Conservation (phyloP, 805 yeast species). For the Pichia occidentalis region DNA sequence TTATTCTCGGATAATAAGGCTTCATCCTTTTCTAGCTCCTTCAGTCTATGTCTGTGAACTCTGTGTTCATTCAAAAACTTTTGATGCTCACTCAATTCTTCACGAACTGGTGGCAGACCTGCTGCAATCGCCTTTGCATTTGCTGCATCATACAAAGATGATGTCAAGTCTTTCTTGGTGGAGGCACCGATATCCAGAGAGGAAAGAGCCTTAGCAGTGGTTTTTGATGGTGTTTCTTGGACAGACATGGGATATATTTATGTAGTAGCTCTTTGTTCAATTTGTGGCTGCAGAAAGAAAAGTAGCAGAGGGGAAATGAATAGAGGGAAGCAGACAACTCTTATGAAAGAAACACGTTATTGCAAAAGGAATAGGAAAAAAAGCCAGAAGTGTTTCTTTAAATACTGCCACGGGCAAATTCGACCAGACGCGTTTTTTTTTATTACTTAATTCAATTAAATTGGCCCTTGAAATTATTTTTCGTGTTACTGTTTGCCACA, state of each 20-base stretch:
- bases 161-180: conserved; percentile 36
- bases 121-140: conserved; percentile 28
- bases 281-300: not conserved
- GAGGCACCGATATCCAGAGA: conserved; percentile 41
- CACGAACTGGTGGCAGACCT: conserved; percentile 15
- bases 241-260: conserved; percentile 37
- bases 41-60: conserved; percentile 66
- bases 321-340: not conserved
- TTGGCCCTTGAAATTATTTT: too few relatives aligned
- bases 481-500: too few relatives aligned
- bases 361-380: not conserved
- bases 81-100: conserved; percentile 37
- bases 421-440: not conserved
- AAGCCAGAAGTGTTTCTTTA: not conserved
- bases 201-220: conserved; percentile 50
- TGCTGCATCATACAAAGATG: conserved; percentile 36
- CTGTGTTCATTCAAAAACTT: conserved; percentile 55
- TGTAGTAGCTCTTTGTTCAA: too few relatives aligned
- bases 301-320: not conserved
- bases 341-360: not conserved
- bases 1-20: conserved; percentile 82
- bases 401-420: too few relatives aligned
- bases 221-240: conserved; percentile 68
- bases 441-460: too few relatives aligned
- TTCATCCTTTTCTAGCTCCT: conserved; percentile 77